These are phyloP conservation scores for Dioscorea dumetorum DNA, from an alignment of 106 monocot genomes.

Conservation along the genomic window DNA sequence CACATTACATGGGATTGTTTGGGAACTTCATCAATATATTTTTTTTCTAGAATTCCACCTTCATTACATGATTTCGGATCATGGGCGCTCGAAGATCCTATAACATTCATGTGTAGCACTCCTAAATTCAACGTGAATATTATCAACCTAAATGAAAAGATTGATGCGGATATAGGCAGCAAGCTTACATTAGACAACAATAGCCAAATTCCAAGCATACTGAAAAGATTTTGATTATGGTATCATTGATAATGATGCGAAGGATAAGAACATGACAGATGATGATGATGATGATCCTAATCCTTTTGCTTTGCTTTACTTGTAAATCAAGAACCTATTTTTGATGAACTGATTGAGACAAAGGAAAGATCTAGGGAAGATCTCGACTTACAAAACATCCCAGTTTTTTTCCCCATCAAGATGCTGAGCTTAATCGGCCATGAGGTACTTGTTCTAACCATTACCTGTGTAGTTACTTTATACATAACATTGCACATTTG, in stretches of 20 bases:
- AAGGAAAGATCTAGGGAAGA: background rate
- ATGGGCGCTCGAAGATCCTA: slow-evolving; percentile 36
- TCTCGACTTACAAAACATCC: too few species aligned
- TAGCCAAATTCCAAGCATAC: slow-evolving; percentile 15
- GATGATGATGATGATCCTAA: slow-evolving; percentile 15
- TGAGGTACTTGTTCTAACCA: background rate
- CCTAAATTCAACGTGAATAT: slow-evolving; percentile 21
- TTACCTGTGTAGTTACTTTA: too few species aligned
- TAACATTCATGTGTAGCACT: slow-evolving; percentile 23
- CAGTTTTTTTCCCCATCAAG: slow-evolving; percentile 4
- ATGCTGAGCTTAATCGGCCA: background rate
- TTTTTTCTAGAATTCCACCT: slow-evolving; percentile 56
- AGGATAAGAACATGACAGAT: slow-evolving; percentile 11
- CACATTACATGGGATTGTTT: slow-evolving; percentile 47
- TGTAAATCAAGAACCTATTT: slow-evolving; percentile 16
- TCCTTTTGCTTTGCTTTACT: slow-evolving; percentile 53
- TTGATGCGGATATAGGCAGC: slow-evolving; percentile 36
- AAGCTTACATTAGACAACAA: slow-evolving; percentile 4
- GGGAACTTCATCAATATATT: slow-evolving; percentile 52
- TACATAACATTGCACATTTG: too few species aligned
- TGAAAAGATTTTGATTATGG: slow-evolving; percentile 41
- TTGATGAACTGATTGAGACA: background rate
- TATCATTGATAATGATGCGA: slow-evolving; percentile 29
- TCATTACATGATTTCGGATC: slow-evolving; percentile 71
- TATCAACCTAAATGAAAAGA: slow-evolving; percentile 32